Conservation (phyloP, 129 eudicot genomes). For the Tagetes erecta region DNA sequence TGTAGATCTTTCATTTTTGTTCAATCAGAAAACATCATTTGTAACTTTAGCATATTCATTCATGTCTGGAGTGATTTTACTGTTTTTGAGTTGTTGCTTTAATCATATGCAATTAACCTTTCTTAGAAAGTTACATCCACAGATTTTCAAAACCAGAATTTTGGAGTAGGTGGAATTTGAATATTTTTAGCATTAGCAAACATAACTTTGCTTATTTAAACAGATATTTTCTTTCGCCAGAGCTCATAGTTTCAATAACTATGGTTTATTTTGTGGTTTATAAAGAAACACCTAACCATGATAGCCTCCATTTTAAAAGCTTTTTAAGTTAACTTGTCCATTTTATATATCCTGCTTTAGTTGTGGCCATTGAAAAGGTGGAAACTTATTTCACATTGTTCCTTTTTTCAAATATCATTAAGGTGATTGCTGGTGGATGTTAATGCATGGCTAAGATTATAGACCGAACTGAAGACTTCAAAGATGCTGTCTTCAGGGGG, state of each 20-base stretch:
- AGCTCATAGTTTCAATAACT: neutral
- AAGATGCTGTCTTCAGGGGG: slow-evolving; percentile 81
- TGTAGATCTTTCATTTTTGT: slow-evolving; percentile 2
- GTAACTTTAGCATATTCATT: too few species aligned
- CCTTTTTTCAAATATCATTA: neutral
- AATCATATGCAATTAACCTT: neutral
- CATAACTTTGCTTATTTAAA: neutral
- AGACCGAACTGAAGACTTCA: slow-evolving; percentile 91
- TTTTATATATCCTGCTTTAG: neutral
- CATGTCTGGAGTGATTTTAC: neutral
- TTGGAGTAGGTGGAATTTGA: neutral
- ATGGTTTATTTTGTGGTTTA: neutral
- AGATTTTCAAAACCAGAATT: neutral
- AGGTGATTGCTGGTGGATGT: slow-evolving; percentile 25
- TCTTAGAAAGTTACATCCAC: neutral
- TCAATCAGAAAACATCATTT: neutral
- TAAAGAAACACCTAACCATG: neutral
- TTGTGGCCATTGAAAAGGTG: neutral
- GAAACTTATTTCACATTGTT: slow-evolving; percentile 11
- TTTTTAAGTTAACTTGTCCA: neutral
- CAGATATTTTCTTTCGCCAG: neutral
- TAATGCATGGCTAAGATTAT: slow-evolving; percentile 70
- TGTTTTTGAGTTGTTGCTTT: neutral
- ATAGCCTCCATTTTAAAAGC: neutral
- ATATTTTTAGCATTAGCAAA: neutral